Base-by-base conservation (phyloP, 257 asterid species). In the Cinchona pubescens region DNA sequence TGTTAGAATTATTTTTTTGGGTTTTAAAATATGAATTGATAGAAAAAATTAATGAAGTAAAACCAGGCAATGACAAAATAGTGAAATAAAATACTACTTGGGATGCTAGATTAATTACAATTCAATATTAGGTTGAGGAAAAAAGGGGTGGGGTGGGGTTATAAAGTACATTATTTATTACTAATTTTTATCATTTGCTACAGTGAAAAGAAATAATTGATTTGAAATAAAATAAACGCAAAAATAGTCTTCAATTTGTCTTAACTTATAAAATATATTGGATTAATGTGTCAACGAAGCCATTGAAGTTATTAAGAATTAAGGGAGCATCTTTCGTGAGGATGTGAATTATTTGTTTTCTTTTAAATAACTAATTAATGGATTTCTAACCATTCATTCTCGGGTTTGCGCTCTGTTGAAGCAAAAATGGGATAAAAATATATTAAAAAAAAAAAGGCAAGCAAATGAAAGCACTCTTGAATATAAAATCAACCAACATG, bases 201-300 rank as follows among this genome's bases (percentile, higher is more conserved):
- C 43, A 63, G 68, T 53, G 53, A 71, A 77, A 70, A 53, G 60
- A 53, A 49, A 38, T 51, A 38, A 34, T 62, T 48, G 10, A 51
- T 74, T 53, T 37, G 53, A 76, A 40, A 23, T 66, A 21, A 19
- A 23, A 38, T 38, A 40, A 38, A 65, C n/a, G 62, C 0, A 63
- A 70, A 25, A 37, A 1, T 76, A 42, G 23, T 12, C 35, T 59
- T 67, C 27, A 42, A 48, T 29, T 38, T 29, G 65, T 10, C 46
- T 30, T 11, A 75, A 75, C 48, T 66, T 42, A 48, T 46, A 19
- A 27, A 69, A 69, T 27, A 69, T 27, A 49, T 34, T 42, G 75
- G 42, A 76, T 53, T 68, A 72, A 69, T 76, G 51, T 78, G 81
- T 63, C 81, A 78, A 64, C 81, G 73, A 73, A 19, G 60, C 55